These are phyloP conservation scores for Chlorella vulgaris DNA, from an alignment of 139 green algal species.

Conservation along the genomic window DNA sequence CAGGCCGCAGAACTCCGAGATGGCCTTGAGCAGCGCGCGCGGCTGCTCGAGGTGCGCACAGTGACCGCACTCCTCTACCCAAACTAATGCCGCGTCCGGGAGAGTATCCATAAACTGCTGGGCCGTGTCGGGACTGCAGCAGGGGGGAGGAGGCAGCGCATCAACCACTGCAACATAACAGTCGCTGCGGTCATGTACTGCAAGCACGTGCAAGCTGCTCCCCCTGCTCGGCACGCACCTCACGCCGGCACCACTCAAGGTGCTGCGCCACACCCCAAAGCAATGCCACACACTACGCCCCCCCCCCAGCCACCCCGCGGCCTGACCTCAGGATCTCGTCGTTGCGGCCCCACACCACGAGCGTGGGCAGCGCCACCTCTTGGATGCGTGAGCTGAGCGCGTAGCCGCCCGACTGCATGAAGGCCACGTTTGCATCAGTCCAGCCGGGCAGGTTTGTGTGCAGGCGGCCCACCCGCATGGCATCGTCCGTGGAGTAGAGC, in stretches of 20 bases:
- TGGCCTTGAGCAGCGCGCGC: slow-evolving; percentile 39
- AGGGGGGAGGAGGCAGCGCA: background rate
- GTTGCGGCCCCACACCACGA: slow-evolving; percentile 93
- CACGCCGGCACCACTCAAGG: too few relatives aligned
- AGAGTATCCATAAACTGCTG: slow-evolving; percentile 63
- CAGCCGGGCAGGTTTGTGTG: slow-evolving; percentile 81
- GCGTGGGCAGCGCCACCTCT: slow-evolving; percentile 47
- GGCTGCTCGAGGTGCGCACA: slow-evolving; percentile 87
- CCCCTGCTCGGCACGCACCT: too few relatives aligned
- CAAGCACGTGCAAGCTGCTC: too few relatives aligned
- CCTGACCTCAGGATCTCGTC: slow-evolving; percentile 77
- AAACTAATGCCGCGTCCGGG: slow-evolving; percentile 60
- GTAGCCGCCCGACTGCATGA: slow-evolving; percentile 92
- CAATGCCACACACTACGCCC: too few relatives aligned
- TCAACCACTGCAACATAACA: background rate
- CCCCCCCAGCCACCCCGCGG: too few relatives aligned
- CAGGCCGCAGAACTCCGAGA: slow-evolving; percentile 45
- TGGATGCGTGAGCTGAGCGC: slow-evolving; percentile 49
- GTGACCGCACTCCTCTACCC: slow-evolving; percentile 86
- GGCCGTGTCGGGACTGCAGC: slow-evolving; percentile 51
- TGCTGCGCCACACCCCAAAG: too few relatives aligned
- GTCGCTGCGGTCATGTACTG: background rate
- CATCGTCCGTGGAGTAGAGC: slow-evolving; percentile 79
- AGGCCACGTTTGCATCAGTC: slow-evolving; percentile 87
- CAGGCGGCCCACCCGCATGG: slow-evolving; percentile 76